Conservation (phyloP, 306 rosid genomes). For the Cucurbita maxima region DNA sequence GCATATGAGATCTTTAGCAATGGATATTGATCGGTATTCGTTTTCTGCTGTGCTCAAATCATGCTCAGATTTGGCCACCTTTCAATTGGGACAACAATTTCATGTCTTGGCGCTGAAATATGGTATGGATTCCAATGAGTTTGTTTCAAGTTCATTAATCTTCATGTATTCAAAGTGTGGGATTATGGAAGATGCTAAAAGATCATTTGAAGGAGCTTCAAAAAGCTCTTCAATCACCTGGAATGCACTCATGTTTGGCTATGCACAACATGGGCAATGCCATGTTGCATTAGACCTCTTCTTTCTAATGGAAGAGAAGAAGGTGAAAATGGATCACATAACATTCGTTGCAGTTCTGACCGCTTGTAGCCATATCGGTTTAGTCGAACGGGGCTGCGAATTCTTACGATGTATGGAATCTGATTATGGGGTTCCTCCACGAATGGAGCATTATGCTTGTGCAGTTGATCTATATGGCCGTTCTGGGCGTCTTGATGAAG, state of each 20-base stretch:
- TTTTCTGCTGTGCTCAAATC: conserved; percentile 54
- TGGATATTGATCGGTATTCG: conserved; percentile 51
- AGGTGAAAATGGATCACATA: conserved; percentile 66
- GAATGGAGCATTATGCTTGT: conserved; percentile 79
- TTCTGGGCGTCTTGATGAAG: conserved; percentile 43
- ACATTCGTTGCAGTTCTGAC: conserved; percentile 75
- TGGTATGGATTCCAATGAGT: conserved; percentile 43
- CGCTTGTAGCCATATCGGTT: conserved; percentile 75
- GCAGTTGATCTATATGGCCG: conserved; percentile 64
- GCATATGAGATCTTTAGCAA: conserved; percentile 27
- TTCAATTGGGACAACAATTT: conserved; percentile 61
- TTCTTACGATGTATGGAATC: conserved; percentile 38
- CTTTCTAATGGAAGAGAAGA: conserved; percentile 37
- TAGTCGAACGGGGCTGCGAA: conserved; percentile 51
- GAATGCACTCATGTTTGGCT: conserved; percentile 74
- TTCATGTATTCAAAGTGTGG: conserved; percentile 90
- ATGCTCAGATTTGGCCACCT: conserved; percentile 61
- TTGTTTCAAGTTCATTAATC: conserved; percentile 64
- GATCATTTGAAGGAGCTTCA: conserved; percentile 47
- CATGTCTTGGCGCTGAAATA: conserved; percentile 43
- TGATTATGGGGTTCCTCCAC: conserved; percentile 37
- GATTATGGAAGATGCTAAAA: conserved; percentile 60
- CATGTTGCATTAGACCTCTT: conserved; percentile 48
- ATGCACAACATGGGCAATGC: conserved; percentile 80
- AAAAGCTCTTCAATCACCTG: conserved; percentile 43